Percentiles rank a stretch among this genome's conserved stretches.
Conservation (phyloP, 2,329 filamentous ascomycete genomes). For the Aspergillus tubingensis region DNA sequence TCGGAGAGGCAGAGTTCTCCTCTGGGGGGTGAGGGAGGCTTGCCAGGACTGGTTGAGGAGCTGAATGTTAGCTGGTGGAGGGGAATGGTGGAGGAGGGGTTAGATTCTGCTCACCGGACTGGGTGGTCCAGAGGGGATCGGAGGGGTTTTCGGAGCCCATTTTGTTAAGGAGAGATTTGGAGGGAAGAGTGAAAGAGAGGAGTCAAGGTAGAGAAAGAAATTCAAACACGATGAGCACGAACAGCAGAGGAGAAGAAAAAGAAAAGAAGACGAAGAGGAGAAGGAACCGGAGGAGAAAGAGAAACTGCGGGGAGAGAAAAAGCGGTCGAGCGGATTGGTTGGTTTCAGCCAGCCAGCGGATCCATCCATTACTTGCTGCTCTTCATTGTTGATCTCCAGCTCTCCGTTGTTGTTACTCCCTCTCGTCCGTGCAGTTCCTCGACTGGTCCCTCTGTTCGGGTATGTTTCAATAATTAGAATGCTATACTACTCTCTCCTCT, state of each 20-base stretch:
- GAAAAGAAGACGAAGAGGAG: conserved; percentile 2
- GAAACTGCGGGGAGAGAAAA: conserved; percentile 9
- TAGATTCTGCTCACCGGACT: conserved; percentile 33
- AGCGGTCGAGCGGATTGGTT: conserved; percentile 8
- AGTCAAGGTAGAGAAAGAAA: neutral
- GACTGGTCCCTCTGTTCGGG: neutral
- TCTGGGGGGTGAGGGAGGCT: conserved; percentile 63
- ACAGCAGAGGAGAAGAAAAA: conserved; percentile 13
- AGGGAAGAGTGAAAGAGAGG: conserved; percentile 6
- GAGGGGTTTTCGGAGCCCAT: conserved; percentile 35
- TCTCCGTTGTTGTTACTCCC: neutral
- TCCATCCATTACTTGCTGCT: neutral
- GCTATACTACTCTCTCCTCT: neutral
- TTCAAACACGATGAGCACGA: neutral
- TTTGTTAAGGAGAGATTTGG: neutral
- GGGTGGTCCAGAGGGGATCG: conserved; percentile 35
- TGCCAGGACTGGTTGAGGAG: conserved; percentile 57
- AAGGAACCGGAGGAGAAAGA: conserved; percentile 8
- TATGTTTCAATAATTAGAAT: neutral
- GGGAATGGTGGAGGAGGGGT: conserved; percentile 7
- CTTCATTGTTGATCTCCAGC: neutral
- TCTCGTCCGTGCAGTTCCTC: neutral
- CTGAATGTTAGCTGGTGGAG: neutral
- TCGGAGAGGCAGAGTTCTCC: conserved; percentile 68
- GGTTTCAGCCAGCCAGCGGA: conserved; percentile 1